These are phyloP conservation scores for Hypholoma sublateritium DNA, from an alignment of 768 basidiomycete species.

Conservation along the genomic window DNA sequence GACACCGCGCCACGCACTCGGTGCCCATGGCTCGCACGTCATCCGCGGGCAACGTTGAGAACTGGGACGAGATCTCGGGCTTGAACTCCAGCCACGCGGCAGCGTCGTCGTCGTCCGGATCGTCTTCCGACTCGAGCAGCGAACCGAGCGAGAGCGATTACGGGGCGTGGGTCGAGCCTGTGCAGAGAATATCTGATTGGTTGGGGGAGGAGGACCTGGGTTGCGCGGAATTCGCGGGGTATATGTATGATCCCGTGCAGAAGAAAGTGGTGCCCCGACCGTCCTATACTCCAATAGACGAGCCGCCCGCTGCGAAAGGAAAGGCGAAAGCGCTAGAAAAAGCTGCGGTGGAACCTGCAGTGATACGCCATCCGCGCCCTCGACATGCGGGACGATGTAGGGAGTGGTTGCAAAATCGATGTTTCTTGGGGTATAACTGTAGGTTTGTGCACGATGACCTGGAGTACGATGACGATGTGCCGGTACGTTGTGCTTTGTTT, in stretches of 20 bases:
- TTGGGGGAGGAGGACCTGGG: too few relatives aligned
- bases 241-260: too few relatives aligned
- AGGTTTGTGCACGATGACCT: constrained; percentile 30
- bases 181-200: too few relatives aligned
- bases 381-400: constrained; percentile 22
- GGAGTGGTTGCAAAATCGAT: constrained; percentile 26
- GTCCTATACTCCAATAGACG: too few relatives aligned
- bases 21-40: neutral
- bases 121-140: neutral
- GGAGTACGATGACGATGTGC: constrained; percentile 29
- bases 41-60: neutral
- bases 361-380: constrained; percentile 7
- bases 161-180: too few relatives aligned
- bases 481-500: neutral
- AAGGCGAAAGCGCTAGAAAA: too few relatives aligned
- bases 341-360: too few relatives aligned
- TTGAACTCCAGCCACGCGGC: neutral
- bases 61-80: neutral
- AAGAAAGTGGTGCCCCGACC: too few relatives aligned
- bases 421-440: constrained; percentile 27
- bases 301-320: too few relatives aligned
- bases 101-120: neutral
- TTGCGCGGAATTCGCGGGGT: too few relatives aligned
- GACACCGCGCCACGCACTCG: neutral
- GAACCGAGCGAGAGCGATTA: too few relatives aligned